These are phyloP conservation scores for Neolentinus lepideus DNA, from an alignment of 1,284 basidiomycete genomes.

Conservation along the genomic window DNA sequence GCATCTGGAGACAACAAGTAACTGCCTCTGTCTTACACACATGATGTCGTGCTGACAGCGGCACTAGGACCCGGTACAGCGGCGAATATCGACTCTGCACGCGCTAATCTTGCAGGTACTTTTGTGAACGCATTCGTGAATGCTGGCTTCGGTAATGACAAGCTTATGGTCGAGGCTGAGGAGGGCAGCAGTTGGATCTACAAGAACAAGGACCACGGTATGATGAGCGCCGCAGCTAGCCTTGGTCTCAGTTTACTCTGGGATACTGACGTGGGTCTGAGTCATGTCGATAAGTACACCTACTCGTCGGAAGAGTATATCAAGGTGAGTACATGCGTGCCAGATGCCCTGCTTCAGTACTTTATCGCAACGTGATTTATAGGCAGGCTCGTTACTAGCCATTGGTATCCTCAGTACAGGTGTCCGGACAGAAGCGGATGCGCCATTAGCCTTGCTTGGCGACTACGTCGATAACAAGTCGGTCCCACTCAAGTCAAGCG, in stretches of 20 bases:
- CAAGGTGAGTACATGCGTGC: conserved; percentile 46
- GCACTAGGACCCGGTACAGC: conserved; percentile 48
- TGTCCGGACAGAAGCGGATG: conserved; percentile 90
- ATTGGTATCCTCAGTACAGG: conserved; percentile 91
- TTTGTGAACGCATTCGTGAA: conserved; percentile 99
- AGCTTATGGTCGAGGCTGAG: conserved; percentile 93
- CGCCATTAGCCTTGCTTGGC: conserved; percentile 85
- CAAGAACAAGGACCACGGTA: conserved; percentile 98
- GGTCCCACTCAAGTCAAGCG: conserved; percentile 76
- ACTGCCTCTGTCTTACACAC: conserved; percentile 17
- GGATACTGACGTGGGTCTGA: conserved; percentile 94
- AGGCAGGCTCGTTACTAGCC: conserved; percentile 92
- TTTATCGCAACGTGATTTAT: conserved; percentile 1
- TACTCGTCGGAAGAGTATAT: conserved; percentile 96
- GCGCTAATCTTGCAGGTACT: conserved; percentile 91
- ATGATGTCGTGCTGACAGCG: background rate
- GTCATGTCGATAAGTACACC: conserved; percentile 96
- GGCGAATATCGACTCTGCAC: conserved; percentile 85
- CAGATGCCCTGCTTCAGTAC: background rate
- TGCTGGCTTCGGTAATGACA: conserved; percentile 98
- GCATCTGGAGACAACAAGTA: conserved; percentile 87
- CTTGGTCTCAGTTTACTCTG: conserved; percentile 91
- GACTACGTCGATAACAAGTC: conserved; percentile 92
- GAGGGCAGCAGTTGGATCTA: conserved; percentile 99
- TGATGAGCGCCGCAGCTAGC: conserved; percentile 95